A percentile compares a stretch with the other conserved stretches of the same genome.
phyloP scores from a whole-genome alignment of 108 stramenopile genomes.

The Nitzschia sp. region DNA sequence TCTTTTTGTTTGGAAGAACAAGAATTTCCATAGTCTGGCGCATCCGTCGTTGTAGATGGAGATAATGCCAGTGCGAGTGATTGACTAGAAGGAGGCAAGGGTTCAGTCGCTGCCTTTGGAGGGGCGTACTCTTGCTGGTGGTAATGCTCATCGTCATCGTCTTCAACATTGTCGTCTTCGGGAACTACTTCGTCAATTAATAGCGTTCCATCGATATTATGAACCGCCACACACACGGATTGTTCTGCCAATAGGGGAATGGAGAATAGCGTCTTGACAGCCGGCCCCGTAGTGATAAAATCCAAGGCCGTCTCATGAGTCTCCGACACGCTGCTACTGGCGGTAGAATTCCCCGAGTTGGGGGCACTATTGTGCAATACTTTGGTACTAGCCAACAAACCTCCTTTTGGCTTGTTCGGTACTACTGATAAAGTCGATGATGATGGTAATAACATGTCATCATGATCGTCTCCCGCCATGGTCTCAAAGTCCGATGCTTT shows the following conservation, averaged over 20 bases:
- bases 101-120: background rate
- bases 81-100: constrained; percentile 19
- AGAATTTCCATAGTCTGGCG: background rate
- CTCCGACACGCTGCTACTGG: no score
- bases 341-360: background rate
- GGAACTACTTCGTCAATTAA: constrained; percentile 59
- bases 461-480: background rate
- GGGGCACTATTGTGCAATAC: background rate
- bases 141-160: background rate
- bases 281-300: constrained; percentile 70
- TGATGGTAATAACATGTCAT: background rate
- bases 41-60: constrained; percentile 6
- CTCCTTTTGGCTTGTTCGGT: background rate
- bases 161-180: constrained; percentile 12
- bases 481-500: no score
- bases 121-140: background rate
- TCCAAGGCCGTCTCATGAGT: constrained; percentile 29
- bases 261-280: constrained; percentile 76
- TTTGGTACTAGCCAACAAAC: background rate
- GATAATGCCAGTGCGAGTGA: constrained; percentile 18
- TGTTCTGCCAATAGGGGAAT: constrained; percentile 41
- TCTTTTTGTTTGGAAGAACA: background rate
- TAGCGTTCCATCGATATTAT: constrained; percentile 77
- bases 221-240: constrained; percentile 66
- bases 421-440: background rate